These are phyloP conservation scores for Pontederia paniculata DNA, from an alignment of 176 grass and related monocot genomes.

Conservation along the genomic window DNA sequence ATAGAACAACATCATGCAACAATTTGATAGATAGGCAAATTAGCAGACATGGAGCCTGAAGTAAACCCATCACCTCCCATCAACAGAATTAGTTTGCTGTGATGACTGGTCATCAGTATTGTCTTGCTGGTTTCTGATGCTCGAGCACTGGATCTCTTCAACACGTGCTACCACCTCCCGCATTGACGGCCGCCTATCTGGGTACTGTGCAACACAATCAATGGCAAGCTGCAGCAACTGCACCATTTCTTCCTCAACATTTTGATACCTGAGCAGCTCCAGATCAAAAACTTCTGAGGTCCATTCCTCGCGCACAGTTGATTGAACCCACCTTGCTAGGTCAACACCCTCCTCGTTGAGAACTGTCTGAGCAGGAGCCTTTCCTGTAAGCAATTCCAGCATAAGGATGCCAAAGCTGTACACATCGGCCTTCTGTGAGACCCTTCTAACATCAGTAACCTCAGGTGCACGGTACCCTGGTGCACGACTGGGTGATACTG, in stretches of 20 bases:
- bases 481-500: constrained; percentile 15
- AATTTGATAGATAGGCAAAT: too few species aligned
- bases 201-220: constrained; percentile 51
- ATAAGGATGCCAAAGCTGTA: constrained; percentile 11
- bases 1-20: too few species aligned
- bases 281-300: constrained; percentile 6
- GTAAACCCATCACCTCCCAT: too few species aligned
- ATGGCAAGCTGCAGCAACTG: constrained; percentile 60
- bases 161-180: constrained; percentile 36
- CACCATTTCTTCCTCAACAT: constrained; percentile 51
- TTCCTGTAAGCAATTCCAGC: constrained; percentile 16
- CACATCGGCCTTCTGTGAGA: constrained; percentile 17
- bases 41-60: too few species aligned
- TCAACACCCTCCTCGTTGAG: constrained; percentile 5
- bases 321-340: constrained; percentile 1
- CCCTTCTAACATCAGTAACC: constrained; percentile 32
- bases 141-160: constrained; percentile 31
- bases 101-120: too few species aligned
- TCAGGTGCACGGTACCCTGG: constrained; percentile 58
- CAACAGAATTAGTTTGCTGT: too few species aligned
- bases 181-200: constrained; percentile 45
- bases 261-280: background rate
- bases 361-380: constrained; percentile 23
- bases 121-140: background rate
- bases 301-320: background rate